Percentiles rank a stretch among this genome's conserved stretches.
These are phyloP conservation scores for Cytospora piceicola DNA, from an alignment of 2,329 filamentous ascomycete genomes.

Conservation along the genomic window DNA sequence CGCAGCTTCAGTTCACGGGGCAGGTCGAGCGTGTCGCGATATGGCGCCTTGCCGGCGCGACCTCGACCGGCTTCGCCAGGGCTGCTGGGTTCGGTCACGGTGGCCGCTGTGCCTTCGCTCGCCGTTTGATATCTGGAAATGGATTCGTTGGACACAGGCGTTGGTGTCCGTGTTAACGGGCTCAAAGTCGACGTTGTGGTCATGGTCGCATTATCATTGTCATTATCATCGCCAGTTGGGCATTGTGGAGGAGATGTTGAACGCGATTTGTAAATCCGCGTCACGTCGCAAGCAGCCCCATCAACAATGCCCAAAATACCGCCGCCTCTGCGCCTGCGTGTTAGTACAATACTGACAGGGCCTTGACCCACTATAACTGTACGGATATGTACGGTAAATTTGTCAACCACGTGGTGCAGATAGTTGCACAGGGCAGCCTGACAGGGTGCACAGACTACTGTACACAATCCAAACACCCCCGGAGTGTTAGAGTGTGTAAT, in stretches of 20 bases:
- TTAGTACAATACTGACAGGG: not conserved
- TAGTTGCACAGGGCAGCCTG: too few relatives aligned
- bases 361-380: not conserved
- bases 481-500: not conserved
- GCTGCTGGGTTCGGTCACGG: constrained; percentile 31
- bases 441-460: too few relatives aligned
- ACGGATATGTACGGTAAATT: too few relatives aligned
- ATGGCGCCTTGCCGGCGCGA: constrained; percentile 37
- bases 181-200: constrained; percentile 36
- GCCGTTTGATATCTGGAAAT: constrained; percentile 20
- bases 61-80: constrained; percentile 25
- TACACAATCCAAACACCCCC: not conserved
- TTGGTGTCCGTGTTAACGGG: constrained; percentile 35
- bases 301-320: not conserved
- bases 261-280: constrained; percentile 6
- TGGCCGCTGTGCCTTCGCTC: constrained; percentile 16
- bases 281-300: not conserved
- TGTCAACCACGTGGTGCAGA: too few relatives aligned
- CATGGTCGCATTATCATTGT: constrained; percentile 29
- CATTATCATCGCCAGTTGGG: not conserved
- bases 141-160: constrained; percentile 22
- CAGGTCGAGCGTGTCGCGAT: constrained; percentile 59
- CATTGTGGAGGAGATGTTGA: constrained; percentile 1
- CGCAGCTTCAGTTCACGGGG: constrained; percentile 68
- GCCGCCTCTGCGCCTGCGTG: not conserved